phyloP scores from a whole-genome alignment of 345 rosid species.

The Arabidopsis suecica region DNA sequence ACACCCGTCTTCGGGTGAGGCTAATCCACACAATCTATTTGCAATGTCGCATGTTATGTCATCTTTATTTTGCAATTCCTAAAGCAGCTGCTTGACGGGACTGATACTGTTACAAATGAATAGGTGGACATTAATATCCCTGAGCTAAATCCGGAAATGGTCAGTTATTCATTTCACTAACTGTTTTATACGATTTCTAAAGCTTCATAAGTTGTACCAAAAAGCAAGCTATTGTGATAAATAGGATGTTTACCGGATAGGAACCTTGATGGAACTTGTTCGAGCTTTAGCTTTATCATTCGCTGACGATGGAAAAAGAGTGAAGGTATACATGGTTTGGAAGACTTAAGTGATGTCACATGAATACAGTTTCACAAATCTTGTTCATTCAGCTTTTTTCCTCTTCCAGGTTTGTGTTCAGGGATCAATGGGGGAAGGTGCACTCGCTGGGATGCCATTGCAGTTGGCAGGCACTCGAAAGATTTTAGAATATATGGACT shows the following conservation, averaged over 20 bases:
- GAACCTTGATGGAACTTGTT: slow-evolving; percentile 93
- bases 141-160: slow-evolving; percentile 97
- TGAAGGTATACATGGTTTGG: slow-evolving; percentile 59
- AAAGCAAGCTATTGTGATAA: slow-evolving; percentile 42
- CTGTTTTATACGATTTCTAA: not conserved
- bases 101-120: slow-evolving; percentile 35
- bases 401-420: slow-evolving; percentile 88
- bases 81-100: slow-evolving; percentile 3
- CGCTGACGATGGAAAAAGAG: slow-evolving; percentile 94
- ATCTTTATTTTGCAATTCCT: slow-evolving; percentile 1
- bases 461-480: slow-evolving; percentile 90
- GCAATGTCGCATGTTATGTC: not conserved
- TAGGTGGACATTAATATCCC: slow-evolving; percentile 96
- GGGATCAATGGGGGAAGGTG: slow-evolving; percentile 98
- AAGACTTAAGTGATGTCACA: not conserved
- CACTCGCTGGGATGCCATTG: slow-evolving; percentile 96
- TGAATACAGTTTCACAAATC: slow-evolving; percentile 2
- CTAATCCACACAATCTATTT: not conserved
- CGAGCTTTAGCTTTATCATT: slow-evolving; percentile 83
- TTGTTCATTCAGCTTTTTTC: slow-evolving; percentile 26
- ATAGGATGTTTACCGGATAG: slow-evolving; percentile 98
- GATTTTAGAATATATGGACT: slow-evolving; percentile 96
- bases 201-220: not conserved
- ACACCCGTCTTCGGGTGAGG: slow-evolving; percentile 74
- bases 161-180: slow-evolving; percentile 33